phyloP scores from a whole-genome alignment of 352 stramenopile species.

The Phytophthora litchii region DNA sequence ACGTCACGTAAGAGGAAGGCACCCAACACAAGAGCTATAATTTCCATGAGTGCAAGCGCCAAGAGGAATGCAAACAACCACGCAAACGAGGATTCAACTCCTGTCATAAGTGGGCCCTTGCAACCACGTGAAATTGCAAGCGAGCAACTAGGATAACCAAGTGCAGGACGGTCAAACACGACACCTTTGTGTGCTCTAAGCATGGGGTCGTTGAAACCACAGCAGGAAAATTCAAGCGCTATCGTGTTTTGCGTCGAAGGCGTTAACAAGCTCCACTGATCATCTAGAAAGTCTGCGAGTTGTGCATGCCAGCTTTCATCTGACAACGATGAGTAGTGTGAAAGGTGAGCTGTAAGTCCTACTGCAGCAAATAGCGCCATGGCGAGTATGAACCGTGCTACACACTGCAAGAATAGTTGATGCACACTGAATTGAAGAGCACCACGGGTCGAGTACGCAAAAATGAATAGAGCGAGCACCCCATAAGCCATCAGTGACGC shows the following conservation, averaged over 20 bases:
- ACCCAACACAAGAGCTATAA: slow-evolving; percentile 25
- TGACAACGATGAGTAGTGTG: slow-evolving; percentile 33
- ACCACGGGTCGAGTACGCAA: slow-evolving; percentile 43
- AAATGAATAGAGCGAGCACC: slow-evolving; percentile 32
- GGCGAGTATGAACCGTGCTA: slow-evolving; percentile 16
- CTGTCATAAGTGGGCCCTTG: slow-evolving; percentile 29
- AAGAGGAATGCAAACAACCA: slow-evolving; percentile 58
- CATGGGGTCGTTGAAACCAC: slow-evolving; percentile 57
- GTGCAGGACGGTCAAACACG: slow-evolving; percentile 50
- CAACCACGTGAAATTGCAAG: slow-evolving; percentile 46
- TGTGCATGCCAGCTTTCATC: slow-evolving; percentile 35
- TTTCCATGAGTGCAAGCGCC: slow-evolving; percentile 42
- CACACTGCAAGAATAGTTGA: slow-evolving; percentile 49
- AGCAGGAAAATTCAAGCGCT: slow-evolving; percentile 54
- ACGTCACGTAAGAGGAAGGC: slow-evolving; percentile 38
- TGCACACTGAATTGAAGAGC: slow-evolving; percentile 45
- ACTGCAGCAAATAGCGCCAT: slow-evolving; percentile 37
- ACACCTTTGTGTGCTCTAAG: slow-evolving; percentile 37
- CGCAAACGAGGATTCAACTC: slow-evolving; percentile 45
- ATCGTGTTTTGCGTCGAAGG: slow-evolving; percentile 39
- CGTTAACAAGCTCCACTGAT: slow-evolving; percentile 43
- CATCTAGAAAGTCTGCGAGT: slow-evolving; percentile 43
- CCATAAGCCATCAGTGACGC: slow-evolving; percentile 40
- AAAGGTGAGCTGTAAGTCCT: slow-evolving; percentile 43
- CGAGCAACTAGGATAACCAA: slow-evolving; percentile 44